Evolutionary conservation across 495 filamentous ascomycete genomes (phyloP).

Genomic region (Lichina pygmaea): DNA sequence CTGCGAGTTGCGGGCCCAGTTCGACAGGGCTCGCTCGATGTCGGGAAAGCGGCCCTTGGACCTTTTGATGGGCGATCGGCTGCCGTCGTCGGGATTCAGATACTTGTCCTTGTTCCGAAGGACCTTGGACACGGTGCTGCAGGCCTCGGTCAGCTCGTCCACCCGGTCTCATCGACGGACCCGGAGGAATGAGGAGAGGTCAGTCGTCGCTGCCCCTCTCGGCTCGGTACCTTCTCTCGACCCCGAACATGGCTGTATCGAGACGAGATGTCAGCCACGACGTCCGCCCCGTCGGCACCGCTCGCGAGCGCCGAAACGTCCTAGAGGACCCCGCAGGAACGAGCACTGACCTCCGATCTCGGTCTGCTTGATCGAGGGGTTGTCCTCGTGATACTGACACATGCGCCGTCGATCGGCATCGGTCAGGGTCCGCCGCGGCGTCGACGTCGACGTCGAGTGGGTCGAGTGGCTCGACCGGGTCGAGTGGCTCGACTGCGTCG

Average conservation of each 20-base stretch:
- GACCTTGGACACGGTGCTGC: constrained; percentile 93
- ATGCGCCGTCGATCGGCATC: constrained; percentile 78
- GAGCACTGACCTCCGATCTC: constrained; percentile 64
- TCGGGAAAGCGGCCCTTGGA: constrained; percentile 81
- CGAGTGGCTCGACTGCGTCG: constrained; percentile 10
- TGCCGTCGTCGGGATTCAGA: constrained; percentile 65
- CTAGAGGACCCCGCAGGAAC: constrained; percentile 1
- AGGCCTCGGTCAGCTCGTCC: not conserved
- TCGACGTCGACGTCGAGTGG: constrained; percentile 19
- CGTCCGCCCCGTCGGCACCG: not conserved
- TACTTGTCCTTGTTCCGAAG: constrained; percentile 93
- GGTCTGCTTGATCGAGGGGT: constrained; percentile 87
- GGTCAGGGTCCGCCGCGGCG: constrained; percentile 71
- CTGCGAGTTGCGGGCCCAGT: constrained; percentile 65
- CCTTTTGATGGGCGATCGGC: constrained; percentile 66
- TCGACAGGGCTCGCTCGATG: constrained; percentile 80
- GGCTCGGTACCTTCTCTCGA: constrained; percentile 70
- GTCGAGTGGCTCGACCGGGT: constrained; percentile 6
- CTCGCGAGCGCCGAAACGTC: constrained; percentile 1
- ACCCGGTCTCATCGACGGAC: not conserved
- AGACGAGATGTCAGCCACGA: not conserved
- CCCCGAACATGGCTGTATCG: constrained; percentile 59
- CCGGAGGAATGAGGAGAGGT: constrained; percentile 2
- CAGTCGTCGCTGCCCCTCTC: not conserved
- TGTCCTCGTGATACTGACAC: constrained; percentile 87